Conservation (phyloP, 371 early-diverging fungal species). For the Mucor velutinosus region DNA sequence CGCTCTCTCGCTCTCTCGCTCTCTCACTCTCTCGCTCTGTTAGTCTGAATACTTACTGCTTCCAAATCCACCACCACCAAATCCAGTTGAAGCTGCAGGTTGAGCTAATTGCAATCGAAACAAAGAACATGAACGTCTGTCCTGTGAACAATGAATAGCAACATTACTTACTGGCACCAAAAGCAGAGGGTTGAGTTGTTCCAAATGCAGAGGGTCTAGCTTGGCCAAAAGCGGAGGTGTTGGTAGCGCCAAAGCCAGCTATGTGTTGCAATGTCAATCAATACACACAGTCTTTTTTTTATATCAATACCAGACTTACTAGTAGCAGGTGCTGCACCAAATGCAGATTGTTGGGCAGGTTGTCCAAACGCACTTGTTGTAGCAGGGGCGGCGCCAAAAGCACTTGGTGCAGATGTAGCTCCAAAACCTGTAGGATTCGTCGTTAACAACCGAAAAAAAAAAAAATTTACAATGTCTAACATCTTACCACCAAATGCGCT, state of each 20-base stretch:
- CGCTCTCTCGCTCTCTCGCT: neutral
- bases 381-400: slow-evolving; percentile 41
- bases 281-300: neutral
- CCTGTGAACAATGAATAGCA: neutral
- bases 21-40: neutral
- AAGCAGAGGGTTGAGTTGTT: slow-evolving; percentile 31
- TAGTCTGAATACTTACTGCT: slow-evolving; percentile 35
- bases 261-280: neutral
- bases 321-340: slow-evolving; percentile 37
- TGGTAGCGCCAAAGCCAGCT: slow-evolving; percentile 44
- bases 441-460: neutral
- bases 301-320: slow-evolving; percentile 19
- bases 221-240: slow-evolving; percentile 54
- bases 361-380: slow-evolving; percentile 56
- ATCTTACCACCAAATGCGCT: slow-evolving; percentile 58
- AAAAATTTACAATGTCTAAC: no score
- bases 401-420: slow-evolving; percentile 38
- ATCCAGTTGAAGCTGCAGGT: slow-evolving; percentile 31
- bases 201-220: slow-evolving; percentile 44
- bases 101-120: slow-evolving; percentile 15
- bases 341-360: slow-evolving; percentile 42
- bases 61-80: slow-evolving; percentile 47
- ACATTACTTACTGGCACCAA: slow-evolving; percentile 28
- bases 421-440: slow-evolving; percentile 46
- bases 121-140: neutral